A percentile compares a stretch with the other conserved stretches of the same genome.
These are phyloP conservation scores for Halophytophthora polymorphica DNA, from an alignment of 352 stramenopile species.

Conservation along the genomic window DNA sequence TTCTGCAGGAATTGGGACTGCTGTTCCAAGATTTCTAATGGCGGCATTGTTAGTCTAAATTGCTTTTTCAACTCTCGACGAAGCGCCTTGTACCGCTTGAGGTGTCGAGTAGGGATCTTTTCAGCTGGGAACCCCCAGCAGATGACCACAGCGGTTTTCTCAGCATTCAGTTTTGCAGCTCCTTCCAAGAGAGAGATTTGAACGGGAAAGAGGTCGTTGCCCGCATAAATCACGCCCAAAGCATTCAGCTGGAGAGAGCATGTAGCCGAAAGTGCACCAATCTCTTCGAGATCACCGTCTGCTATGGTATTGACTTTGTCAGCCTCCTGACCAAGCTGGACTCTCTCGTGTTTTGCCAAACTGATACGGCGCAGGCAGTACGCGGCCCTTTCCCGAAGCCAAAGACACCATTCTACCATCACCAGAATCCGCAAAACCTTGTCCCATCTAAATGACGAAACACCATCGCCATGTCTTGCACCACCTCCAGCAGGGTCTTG, in stretches of 20 bases:
- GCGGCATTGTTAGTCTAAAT: not conserved
- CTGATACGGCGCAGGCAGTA: slow-evolving; percentile 20
- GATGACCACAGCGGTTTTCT: slow-evolving; percentile 23
- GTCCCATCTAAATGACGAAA: slow-evolving; percentile 6
- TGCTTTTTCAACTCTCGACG: slow-evolving; percentile 11
- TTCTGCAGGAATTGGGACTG: slow-evolving; percentile 24
- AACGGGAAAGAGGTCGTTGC: slow-evolving; percentile 25
- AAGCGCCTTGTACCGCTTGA: slow-evolving; percentile 33
- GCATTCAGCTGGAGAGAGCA: slow-evolving; percentile 41
- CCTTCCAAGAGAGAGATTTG: slow-evolving; percentile 43
- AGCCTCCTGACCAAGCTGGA: no score
- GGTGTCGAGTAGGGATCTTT: slow-evolving; percentile 26
- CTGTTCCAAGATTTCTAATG: slow-evolving; percentile 22
- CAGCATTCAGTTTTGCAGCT: slow-evolving; percentile 16
- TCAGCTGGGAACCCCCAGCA: slow-evolving; percentile 27
- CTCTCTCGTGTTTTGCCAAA: slow-evolving; percentile 2
- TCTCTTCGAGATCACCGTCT: not conserved
- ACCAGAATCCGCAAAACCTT: slow-evolving; percentile 31
- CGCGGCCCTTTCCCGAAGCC: slow-evolving; percentile 35
- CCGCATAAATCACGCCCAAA: slow-evolving; percentile 13
- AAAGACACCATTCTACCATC: slow-evolving; percentile 33
- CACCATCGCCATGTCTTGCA: not conserved
- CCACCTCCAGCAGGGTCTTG: not conserved
- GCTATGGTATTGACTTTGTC: not conserved
- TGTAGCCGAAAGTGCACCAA: slow-evolving; percentile 28